phyloP scores from a whole-genome alignment of 2,329 filamentous ascomycete genomes.

The Aspergillus arachidicola region DNA sequence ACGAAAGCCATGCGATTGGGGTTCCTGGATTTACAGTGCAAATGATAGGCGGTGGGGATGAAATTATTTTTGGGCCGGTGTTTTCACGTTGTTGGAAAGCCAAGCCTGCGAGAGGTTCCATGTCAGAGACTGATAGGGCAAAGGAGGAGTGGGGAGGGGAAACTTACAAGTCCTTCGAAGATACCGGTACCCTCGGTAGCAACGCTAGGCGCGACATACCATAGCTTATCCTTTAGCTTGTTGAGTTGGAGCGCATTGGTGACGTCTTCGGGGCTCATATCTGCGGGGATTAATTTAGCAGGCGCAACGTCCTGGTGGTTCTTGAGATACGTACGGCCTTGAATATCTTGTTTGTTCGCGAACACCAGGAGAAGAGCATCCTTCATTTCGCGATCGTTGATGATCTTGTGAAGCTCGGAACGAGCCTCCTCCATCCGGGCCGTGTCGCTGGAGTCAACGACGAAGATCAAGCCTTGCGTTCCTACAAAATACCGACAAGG shows the following conservation, averaged over 20 bases:
- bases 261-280: constrained; percentile 78
- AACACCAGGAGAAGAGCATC: constrained; percentile 93
- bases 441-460: constrained; percentile 93
- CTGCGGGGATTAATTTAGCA: constrained; percentile 47
- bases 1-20: constrained; percentile 25
- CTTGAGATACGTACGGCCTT: constrained; percentile 62
- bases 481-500: constrained; percentile 53
- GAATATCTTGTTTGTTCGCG: constrained; percentile 98
- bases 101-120: constrained; percentile 55
- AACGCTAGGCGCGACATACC: constrained; percentile 82
- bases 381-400: constrained; percentile 97
- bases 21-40: constrained; percentile 22
- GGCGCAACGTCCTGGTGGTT: background rate
- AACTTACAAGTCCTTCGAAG: constrained; percentile 71
- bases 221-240: constrained; percentile 79
- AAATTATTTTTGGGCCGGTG: constrained; percentile 44
- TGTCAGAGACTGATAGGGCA: constrained; percentile 13
- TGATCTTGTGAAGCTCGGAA: constrained; percentile 93
- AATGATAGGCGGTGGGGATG: constrained; percentile 11
- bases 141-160: background rate
- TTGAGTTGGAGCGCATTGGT: constrained; percentile 75
- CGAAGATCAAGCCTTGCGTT: constrained; percentile 97
- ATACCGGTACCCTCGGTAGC: constrained; percentile 80
- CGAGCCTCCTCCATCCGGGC: constrained; percentile 89
- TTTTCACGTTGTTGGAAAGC: constrained; percentile 83